Evolutionary conservation across 129 eudicot species (phyloP), one percentile per base, ranked within the genome.

Genomic region (Tanacetum coccineum): DNA sequence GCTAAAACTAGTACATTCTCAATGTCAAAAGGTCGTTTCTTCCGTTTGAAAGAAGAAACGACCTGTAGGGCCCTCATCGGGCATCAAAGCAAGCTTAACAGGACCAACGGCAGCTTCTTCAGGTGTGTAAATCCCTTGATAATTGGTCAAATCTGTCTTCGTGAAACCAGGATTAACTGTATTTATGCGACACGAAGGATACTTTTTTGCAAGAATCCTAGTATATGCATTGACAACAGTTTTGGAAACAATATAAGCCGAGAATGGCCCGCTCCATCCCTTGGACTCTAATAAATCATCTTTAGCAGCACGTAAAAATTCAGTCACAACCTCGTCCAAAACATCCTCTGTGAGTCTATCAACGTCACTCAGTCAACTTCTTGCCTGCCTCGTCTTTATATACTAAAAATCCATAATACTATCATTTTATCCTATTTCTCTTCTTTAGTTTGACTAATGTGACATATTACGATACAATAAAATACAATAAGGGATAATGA

Each of bases 231-330:
- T 45, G 10, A 70, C 12, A 44, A 59, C 58, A 26, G 74, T 6
- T 25, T 70, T 70, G 9, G 74, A 70, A 59, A 70, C 48, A 7
- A 70, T 70, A 28, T 70, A 70, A 2, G 74, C 74, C 2, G 67
- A 70, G 47, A 70, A 70, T 15, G 74, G 74, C 44, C 46, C 67
- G 40, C 59, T 20, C 74, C 74, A 70, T 57, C 74, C 74, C 74
- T 70, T 70, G 5, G 59, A 17, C 59, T 70, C 74, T 48, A 59
- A 47, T 32, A 47, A 59, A 59, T 59, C 54, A 59, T 59, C 65
- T 59, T 70, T 70, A 26, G 75, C 75, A 26, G 59, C 75, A 1
- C 47, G 49, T 47, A 70, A 40, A 70, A 70, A 70, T 15, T 58
- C 75, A 1, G 6, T 59, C 58, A 45, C 75, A 47, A 59, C 75